A percentile compares a stretch with the other conserved stretches of the same genome.
phyloP scores from a whole-genome alignment of 73 alveolate genomes.

The Symbiodinium natans region DNA sequence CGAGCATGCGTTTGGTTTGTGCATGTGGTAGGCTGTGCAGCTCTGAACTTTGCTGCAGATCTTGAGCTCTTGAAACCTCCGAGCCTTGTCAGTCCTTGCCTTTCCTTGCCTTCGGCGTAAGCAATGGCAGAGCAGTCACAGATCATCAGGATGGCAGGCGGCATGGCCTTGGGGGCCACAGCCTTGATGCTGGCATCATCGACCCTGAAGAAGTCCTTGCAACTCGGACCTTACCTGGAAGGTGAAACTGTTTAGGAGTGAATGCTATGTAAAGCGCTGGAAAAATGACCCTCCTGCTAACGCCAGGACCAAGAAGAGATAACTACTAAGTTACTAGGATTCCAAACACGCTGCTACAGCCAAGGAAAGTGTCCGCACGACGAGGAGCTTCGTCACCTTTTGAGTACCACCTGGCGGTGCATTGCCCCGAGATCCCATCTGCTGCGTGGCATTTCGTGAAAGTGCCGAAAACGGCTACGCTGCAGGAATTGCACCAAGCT shows the following conservation, averaged over 20 bases:
- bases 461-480: slow-evolving; percentile 24
- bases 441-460: slow-evolving; percentile 64
- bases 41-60: too few relatives aligned
- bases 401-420: slow-evolving; percentile 78
- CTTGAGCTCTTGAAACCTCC: too few relatives aligned
- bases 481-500: slow-evolving; percentile 13
- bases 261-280: too few relatives aligned
- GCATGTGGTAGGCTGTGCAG: too few relatives aligned
- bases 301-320: too few relatives aligned
- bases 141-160: slow-evolving; percentile 60
- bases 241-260: too few relatives aligned
- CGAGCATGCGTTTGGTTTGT: too few relatives aligned
- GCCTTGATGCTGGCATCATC: slow-evolving; percentile 33
- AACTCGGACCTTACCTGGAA: not conserved
- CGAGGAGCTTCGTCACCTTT: slow-evolving; percentile 12
- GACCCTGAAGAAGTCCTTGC: slow-evolving; percentile 40
- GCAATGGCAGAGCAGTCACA: slow-evolving; percentile 28
- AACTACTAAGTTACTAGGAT: too few relatives aligned
- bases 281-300: too few relatives aligned
- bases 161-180: slow-evolving; percentile 26
- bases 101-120: too few relatives aligned
- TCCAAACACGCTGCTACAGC: too few relatives aligned
- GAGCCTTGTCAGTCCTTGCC: too few relatives aligned
- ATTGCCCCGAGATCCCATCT: slow-evolving; percentile 36
- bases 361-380: slow-evolving; percentile 50